Evolutionary conservation across 345 rosid species (phyloP).

Genomic region (Populus alba): DNA sequence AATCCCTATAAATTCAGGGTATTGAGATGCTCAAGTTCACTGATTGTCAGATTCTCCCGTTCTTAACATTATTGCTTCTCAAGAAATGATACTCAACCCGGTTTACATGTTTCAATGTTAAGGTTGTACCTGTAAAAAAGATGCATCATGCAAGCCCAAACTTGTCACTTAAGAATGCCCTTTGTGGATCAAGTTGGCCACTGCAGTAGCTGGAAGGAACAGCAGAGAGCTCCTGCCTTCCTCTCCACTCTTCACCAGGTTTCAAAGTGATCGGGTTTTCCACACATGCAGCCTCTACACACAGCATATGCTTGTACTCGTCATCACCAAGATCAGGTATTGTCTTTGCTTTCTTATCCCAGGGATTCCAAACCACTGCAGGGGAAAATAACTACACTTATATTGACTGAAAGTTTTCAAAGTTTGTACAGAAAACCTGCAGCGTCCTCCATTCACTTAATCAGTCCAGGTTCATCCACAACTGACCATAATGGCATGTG

Average conservation of each 20-base stretch:
- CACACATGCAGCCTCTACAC: conserved; percentile 85
- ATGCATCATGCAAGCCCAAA: conserved; percentile 8
- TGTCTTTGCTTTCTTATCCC: conserved; percentile 90
- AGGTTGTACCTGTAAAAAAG: conserved; percentile 25
- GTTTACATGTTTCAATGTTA: neutral
- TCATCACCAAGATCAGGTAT: conserved; percentile 76
- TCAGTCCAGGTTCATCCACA: neutral
- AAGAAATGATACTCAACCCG: neutral
- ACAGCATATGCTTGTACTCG: conserved; percentile 57
- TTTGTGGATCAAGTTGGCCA: conserved; percentile 25
- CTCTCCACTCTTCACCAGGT: conserved; percentile 54
- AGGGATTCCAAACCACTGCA: conserved; percentile 97
- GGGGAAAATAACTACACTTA: neutral
- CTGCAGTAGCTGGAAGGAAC: conserved; percentile 32
- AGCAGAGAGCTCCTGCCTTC: conserved; percentile 26
- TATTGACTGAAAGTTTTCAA: neutral
- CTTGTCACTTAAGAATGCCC: neutral
- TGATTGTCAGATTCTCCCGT: neutral
- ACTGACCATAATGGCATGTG: neutral
- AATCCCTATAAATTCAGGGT: conserved; percentile 3
- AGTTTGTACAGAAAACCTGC: neutral
- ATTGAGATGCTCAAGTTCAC: neutral
- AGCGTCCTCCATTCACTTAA: neutral
- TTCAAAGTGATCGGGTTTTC: conserved; percentile 79
- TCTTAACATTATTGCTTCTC: neutral